Evolutionary conservation across 768 basidiomycete genomes (phyloP).

Genomic region (Phlebiopsis flavidoalba): DNA sequence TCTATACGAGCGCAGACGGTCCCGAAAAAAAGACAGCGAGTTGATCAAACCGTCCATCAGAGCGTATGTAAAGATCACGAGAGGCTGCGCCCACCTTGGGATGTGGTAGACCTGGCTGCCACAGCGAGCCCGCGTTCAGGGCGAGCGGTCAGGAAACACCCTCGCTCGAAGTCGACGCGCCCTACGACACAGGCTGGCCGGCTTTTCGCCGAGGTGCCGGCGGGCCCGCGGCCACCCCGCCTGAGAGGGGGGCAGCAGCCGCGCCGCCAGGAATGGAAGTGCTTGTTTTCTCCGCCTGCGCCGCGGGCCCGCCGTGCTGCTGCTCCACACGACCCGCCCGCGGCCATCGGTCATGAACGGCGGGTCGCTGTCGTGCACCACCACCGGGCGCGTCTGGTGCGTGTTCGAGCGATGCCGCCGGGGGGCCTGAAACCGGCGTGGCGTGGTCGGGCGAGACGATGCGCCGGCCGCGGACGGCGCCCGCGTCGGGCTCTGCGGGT

Average conservation of each 20-base stretch:
- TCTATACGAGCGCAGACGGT: too few relatives aligned
- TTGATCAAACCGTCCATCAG: too few relatives aligned
- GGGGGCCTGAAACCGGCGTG: neutral
- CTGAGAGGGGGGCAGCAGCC: neutral
- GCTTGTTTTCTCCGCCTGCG: slow-evolving; percentile 3
- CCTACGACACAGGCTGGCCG: too few relatives aligned
- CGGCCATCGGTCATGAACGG: slow-evolving; percentile 31
- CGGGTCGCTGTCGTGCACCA: slow-evolving; percentile 19
- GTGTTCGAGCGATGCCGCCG: neutral
- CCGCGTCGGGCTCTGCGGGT: neutral
- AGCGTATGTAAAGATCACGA: too few relatives aligned
- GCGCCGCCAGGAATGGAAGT: neutral
- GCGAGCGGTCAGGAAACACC: neutral
- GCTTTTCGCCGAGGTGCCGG: neutral
- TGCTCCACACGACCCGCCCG: slow-evolving; percentile 32
- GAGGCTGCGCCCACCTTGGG: too few relatives aligned
- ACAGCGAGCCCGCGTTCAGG: neutral
- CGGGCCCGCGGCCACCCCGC: neutral
- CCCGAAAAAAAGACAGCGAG: too few relatives aligned
- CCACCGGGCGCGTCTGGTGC: neutral
- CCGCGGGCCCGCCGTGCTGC: neutral
- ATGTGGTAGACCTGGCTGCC: too few relatives aligned
- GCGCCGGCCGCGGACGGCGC: neutral
- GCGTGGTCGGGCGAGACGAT: neutral
- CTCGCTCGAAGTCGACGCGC: neutral